phyloP scores from a whole-genome alignment of 805 yeast genomes.

The Myxozyma udenii region DNA sequence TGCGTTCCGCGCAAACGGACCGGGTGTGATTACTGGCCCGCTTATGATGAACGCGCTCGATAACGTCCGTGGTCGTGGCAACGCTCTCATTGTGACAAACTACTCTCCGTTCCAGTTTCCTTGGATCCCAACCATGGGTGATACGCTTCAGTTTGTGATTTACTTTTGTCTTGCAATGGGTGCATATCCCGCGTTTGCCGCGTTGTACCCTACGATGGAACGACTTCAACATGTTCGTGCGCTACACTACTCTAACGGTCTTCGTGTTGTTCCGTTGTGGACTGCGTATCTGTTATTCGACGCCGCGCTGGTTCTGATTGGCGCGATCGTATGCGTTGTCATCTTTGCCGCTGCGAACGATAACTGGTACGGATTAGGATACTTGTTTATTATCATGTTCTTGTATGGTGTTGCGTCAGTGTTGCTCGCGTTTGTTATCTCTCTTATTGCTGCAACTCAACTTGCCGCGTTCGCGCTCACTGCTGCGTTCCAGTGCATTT shows the following conservation, averaged over 20 bases:
- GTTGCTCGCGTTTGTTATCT: constrained; percentile 35
- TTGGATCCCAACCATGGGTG: constrained; percentile 37
- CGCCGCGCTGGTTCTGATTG: constrained; percentile 30
- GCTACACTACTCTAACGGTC: constrained; percentile 42
- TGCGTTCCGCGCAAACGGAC: constrained; percentile 35
- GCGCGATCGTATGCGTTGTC: constrained; percentile 33
- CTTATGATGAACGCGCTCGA: constrained; percentile 34
- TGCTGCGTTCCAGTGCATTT: constrained; percentile 38
- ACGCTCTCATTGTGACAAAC: constrained; percentile 33
- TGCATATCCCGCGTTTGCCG: constrained; percentile 39
- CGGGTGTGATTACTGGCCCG: constrained; percentile 31
- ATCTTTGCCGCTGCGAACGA: constrained; percentile 34
- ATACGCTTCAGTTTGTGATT: constrained; percentile 38
- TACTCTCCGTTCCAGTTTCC: constrained; percentile 38
- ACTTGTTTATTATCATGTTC: constrained; percentile 36
- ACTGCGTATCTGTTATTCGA: constrained; percentile 36
- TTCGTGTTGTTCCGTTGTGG: constrained; percentile 39
- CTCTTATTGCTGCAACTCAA: constrained; percentile 37
- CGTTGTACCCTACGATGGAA: constrained; percentile 40
- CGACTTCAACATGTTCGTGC: constrained; percentile 39
- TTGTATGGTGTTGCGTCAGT: constrained; percentile 37
- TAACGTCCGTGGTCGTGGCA: constrained; percentile 36
- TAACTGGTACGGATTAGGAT: constrained; percentile 35
- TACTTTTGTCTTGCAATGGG: constrained; percentile 40
- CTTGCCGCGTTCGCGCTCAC: constrained; percentile 42